A percentile compares a stretch with the other conserved stretches of the same genome.
Conservation (phyloP, 257 asterid genomes). For the Fraxinus cuspidata region DNA sequence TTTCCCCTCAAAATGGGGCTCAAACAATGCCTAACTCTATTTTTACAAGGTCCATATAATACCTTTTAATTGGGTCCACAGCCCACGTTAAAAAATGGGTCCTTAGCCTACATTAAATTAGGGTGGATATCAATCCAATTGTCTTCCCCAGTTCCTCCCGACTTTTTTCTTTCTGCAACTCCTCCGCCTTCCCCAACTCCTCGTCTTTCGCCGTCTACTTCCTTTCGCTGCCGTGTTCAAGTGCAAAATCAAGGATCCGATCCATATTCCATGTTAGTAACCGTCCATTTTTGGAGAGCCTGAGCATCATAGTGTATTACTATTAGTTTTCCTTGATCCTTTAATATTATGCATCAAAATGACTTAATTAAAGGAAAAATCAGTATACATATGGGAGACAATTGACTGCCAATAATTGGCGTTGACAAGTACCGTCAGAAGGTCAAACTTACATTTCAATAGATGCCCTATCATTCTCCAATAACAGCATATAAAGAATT, state of each 20-base stretch:
- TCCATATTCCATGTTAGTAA: not conserved
- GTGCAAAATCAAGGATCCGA: not conserved
- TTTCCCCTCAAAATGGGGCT: too few relatives aligned
- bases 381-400: not conserved
- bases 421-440: not conserved
- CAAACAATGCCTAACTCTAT: too few relatives aligned
- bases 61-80: too few relatives aligned
- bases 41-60: too few relatives aligned
- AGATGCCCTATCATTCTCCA: slow-evolving; percentile 5
- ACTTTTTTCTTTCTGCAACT: too few relatives aligned
- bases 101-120: too few relatives aligned
- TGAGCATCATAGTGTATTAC: not conserved
- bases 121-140: too few relatives aligned
- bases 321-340: not conserved
- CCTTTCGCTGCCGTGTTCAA: not conserved
- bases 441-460: not conserved
- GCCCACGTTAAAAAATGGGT: too few relatives aligned
- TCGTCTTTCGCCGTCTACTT: not conserved
- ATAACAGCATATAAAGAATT: not conserved
- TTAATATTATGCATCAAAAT: not conserved
- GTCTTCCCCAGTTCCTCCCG: too few relatives aligned
- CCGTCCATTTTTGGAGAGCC: not conserved
- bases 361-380: not conserved
- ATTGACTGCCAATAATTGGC: not conserved
- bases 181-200: too few relatives aligned